Percentiles rank a stretch among this genome's conserved stretches.
Evolutionary conservation across 2,329 filamentous ascomycete genomes (phyloP).

Genomic region (Trichoderma guizhouense): DNA sequence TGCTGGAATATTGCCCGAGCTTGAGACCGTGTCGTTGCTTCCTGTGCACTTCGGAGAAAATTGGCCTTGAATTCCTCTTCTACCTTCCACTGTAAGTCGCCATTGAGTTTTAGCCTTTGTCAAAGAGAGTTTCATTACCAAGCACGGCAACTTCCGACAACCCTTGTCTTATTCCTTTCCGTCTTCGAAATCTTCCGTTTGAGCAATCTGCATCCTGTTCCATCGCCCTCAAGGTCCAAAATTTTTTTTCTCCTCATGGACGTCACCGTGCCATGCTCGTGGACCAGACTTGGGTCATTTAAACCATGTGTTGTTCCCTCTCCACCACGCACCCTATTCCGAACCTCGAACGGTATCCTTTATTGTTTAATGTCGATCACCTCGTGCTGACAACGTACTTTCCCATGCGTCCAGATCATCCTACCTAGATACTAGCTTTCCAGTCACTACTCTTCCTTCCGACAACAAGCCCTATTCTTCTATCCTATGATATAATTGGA

Average conservation of each 20-base stretch:
- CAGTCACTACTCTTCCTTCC: background rate
- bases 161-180: background rate
- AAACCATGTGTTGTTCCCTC: conserved; percentile 1
- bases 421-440: conserved; percentile 13
- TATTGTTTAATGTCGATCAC: background rate
- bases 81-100: conserved; percentile 17
- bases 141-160: background rate
- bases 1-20: conserved; percentile 42
- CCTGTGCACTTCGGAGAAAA: conserved; percentile 5
- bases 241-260: background rate
- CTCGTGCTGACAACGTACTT: conserved; percentile 18
- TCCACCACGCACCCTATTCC: background rate
- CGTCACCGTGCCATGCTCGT: background rate
- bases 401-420: conserved; percentile 7
- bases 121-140: background rate
- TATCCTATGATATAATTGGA: conserved; percentile 15
- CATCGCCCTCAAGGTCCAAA: background rate
- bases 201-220: background rate
- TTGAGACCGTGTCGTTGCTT: conserved; percentile 20
- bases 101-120: background rate
- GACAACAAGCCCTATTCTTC: background rate
- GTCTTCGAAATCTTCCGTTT: background rate
- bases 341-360: background rate
- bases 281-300: background rate
- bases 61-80: background rate